Conservation (phyloP, 78 protist species). For the Dictyostelium capitatum region DNA sequence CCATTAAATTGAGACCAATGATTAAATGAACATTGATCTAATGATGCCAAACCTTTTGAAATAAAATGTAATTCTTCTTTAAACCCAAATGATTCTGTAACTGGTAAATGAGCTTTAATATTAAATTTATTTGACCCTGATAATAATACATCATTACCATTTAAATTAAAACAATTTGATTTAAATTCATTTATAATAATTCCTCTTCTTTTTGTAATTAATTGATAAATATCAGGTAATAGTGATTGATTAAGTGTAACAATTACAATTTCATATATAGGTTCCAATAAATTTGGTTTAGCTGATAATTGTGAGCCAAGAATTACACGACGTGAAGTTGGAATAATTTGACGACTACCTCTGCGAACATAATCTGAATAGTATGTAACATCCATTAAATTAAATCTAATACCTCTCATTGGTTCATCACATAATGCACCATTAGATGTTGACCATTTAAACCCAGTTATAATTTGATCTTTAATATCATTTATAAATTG, state of each 20-base stretch:
- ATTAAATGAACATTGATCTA: not conserved
- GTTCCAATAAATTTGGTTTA: slow-evolving; percentile 95
- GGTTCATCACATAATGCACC: slow-evolving; percentile 98
- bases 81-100: slow-evolving; percentile 99
- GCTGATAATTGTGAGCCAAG: slow-evolving; percentile 93
- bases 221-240: slow-evolving; percentile 92
- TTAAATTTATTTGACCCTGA: slow-evolving; percentile 23
- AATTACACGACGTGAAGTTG: slow-evolving; percentile 93
- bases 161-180: slow-evolving; percentile 11
- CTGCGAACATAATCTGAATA: slow-evolving; percentile 99
- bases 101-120: slow-evolving; percentile 98
- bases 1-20: not conserved
- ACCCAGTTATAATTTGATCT: slow-evolving; percentile 88
- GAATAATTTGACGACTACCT: slow-evolving; percentile 95
- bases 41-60: not conserved
- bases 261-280: slow-evolving; percentile 96
- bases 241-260: slow-evolving; percentile 82
- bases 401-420: slow-evolving; percentile 95
- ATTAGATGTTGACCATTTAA: slow-evolving; percentile 93
- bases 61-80: not conserved
- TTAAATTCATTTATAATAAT: slow-evolving; percentile 91
- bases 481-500: slow-evolving; percentile 81
- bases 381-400: slow-evolving; percentile 94
- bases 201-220: slow-evolving; percentile 95
- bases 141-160: not conserved